phyloP scores from a whole-genome alignment of 768 basidiomycete genomes.

The Lactifluus hygrophoroides region DNA sequence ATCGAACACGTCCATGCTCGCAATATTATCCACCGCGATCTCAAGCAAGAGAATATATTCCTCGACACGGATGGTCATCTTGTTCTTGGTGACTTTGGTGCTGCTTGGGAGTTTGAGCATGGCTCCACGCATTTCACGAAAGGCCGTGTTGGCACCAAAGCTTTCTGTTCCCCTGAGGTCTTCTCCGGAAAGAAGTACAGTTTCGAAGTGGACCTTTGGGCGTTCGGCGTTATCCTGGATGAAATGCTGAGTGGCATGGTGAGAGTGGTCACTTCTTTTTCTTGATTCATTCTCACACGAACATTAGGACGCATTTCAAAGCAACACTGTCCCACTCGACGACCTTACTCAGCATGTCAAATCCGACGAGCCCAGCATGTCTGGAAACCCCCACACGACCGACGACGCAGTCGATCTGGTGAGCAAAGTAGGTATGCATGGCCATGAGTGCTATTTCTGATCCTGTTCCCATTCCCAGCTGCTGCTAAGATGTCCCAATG shows the following conservation, averaged over 20 bases:
- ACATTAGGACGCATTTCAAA: slow-evolving; percentile 6
- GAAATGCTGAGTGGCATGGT: slow-evolving; percentile 11
- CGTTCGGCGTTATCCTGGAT: slow-evolving; percentile 17
- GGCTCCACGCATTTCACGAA: slow-evolving; percentile 38
- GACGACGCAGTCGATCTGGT: slow-evolving; percentile 7
- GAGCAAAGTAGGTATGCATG: neutral
- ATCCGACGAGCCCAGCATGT: neutral
- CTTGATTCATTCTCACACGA: neutral
- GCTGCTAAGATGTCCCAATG: neutral
- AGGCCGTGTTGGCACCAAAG: slow-evolving; percentile 10
- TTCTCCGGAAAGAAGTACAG: neutral
- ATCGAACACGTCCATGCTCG: slow-evolving; percentile 69
- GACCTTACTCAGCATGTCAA: neutral
- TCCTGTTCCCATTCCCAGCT: neutral
- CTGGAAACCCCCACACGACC: slow-evolving; percentile 1
- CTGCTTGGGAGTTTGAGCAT: slow-evolving; percentile 88
- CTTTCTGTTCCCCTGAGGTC: slow-evolving; percentile 16
- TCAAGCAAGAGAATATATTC: slow-evolving; percentile 95
- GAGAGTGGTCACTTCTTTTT: neutral
- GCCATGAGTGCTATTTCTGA: neutral
- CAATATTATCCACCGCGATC: slow-evolving; percentile 97
- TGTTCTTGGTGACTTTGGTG: slow-evolving; percentile 96
- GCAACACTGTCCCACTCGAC: neutral
- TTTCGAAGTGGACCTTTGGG: slow-evolving; percentile 18
- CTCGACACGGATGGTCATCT: slow-evolving; percentile 75